These are phyloP conservation scores for Aspergillus sclerotialis DNA, from an alignment of 2,329 filamentous ascomycete species.

Conservation along the genomic window DNA sequence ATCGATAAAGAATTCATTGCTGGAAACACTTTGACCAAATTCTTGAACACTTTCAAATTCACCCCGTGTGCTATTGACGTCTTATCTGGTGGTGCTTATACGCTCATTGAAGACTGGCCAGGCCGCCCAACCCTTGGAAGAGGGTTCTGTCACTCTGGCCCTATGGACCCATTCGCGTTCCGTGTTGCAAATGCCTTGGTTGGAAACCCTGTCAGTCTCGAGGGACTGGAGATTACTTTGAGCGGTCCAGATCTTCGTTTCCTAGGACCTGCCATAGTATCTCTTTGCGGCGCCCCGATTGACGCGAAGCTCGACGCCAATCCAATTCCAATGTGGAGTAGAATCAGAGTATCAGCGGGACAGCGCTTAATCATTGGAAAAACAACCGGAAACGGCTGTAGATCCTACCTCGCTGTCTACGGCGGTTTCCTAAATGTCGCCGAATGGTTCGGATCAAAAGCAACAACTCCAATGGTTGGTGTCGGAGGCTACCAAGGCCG, in stretches of 20 bases:
- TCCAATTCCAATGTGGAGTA: slow-evolving; percentile 49
- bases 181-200: slow-evolving; percentile 54
- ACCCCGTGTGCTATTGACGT: slow-evolving; percentile 49
- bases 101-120: slow-evolving; percentile 53
- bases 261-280: slow-evolving; percentile 46
- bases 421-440: slow-evolving; percentile 51
- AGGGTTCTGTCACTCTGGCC: slow-evolving; percentile 54
- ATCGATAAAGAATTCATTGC: slow-evolving; percentile 37
- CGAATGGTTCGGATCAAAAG: slow-evolving; percentile 53
- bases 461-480: slow-evolving; percentile 50
- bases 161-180: slow-evolving; percentile 56
- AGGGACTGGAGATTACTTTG: slow-evolving; percentile 55
- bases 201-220: slow-evolving; percentile 46
- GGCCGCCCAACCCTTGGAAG: slow-evolving; percentile 50
- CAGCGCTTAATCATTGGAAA: slow-evolving; percentile 51
- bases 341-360: slow-evolving; percentile 44
- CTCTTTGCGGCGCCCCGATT: slow-evolving; percentile 52
- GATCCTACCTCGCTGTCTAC: slow-evolving; percentile 53
- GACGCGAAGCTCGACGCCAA: slow-evolving; percentile 45
- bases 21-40: slow-evolving; percentile 52
- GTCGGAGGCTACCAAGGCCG: slow-evolving; percentile 57
- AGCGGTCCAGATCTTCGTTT: slow-evolving; percentile 55
- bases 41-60: slow-evolving; percentile 47
- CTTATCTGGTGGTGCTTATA: slow-evolving; percentile 50
- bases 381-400: slow-evolving; percentile 45